phyloP scores from a whole-genome alignment of 768 basidiomycete species.

The Naganishia friedmannii region DNA sequence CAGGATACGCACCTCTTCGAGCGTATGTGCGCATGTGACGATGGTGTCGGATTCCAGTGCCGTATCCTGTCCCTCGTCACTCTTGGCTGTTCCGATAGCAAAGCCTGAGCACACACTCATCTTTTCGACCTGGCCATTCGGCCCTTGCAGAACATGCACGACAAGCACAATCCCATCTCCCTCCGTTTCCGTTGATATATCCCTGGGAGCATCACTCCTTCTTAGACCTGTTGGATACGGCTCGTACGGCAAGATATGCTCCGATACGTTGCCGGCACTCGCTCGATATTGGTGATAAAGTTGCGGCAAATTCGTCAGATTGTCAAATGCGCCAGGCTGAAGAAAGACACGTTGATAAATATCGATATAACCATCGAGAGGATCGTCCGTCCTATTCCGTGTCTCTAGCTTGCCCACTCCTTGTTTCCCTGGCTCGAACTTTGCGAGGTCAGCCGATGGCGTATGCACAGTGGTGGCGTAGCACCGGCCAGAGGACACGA shows the following conservation, averaged over 20 bases:
- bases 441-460: background rate
- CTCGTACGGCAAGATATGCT: constrained; percentile 16
- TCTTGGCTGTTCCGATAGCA: constrained; percentile 51
- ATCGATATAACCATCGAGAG: constrained; percentile 20
- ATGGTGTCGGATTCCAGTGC: constrained; percentile 51
- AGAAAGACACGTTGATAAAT: constrained; percentile 20
- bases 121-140: constrained; percentile 52
- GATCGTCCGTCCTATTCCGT: constrained; percentile 1
- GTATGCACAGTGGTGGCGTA: background rate
- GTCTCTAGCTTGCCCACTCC: constrained; percentile 8
- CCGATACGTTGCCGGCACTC: background rate
- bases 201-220: background rate
- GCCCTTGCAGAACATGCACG: constrained; percentile 57
- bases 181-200: constrained; percentile 31
- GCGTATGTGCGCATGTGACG: constrained; percentile 64
- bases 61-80: constrained; percentile 27
- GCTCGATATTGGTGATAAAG: constrained; percentile 7
- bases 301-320: constrained; percentile 1
- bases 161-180: constrained; percentile 56
- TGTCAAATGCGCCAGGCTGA: constrained; percentile 8
- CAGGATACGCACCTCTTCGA: constrained; percentile 58
- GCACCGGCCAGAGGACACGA: background rate
- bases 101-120: constrained; percentile 63
- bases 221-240: background rate
- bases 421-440: background rate